Percentiles rank a stretch among this genome's conserved stretches.
Conservation (phyloP, 768 basidiomycete genomes). For the Leccinum subtestaceum region DNA sequence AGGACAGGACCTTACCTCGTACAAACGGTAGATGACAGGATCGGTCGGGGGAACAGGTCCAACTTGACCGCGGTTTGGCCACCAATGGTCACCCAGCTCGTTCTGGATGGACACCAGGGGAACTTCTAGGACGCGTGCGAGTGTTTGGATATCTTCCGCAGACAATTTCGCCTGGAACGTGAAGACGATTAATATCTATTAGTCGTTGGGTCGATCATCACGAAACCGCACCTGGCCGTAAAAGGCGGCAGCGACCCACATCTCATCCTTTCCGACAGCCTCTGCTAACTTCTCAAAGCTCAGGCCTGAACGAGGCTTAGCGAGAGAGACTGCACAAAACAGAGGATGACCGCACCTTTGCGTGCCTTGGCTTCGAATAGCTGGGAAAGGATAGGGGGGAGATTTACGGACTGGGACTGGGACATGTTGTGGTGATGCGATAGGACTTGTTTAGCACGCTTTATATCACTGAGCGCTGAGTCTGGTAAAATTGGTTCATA, state of each 20-base stretch:
- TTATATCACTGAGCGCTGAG: constrained; percentile 15
- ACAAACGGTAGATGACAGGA: constrained; percentile 78
- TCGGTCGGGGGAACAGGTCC: constrained; percentile 73
- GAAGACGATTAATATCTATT: neutral
- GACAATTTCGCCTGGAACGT: constrained; percentile 61
- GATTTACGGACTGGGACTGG: constrained; percentile 34
- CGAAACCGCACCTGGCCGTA: constrained; percentile 63
- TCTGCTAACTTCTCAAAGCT: constrained; percentile 70
- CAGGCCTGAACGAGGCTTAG: constrained; percentile 40
- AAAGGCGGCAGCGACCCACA: constrained; percentile 81
- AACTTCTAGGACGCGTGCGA: constrained; percentile 51
- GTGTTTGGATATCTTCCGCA: constrained; percentile 52
- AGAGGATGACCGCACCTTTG: constrained; percentile 43
- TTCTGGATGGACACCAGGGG: constrained; percentile 36
- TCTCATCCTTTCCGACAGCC: constrained; percentile 66
- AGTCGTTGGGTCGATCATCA: neutral
- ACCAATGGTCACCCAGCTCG: constrained; percentile 65
- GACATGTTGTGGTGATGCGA: constrained; percentile 23
- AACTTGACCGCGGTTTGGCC: constrained; percentile 60
- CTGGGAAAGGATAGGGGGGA: constrained; percentile 47
- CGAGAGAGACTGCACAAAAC: neutral
- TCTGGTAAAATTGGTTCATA: constrained; percentile 4
- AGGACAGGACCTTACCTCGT: constrained; percentile 51
- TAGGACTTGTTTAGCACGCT: neutral
- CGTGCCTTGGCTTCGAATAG: constrained; percentile 67